Base-by-base conservation (phyloP, 2,329 filamentous ascomycete species). In the Zalaria sp. region DNA sequence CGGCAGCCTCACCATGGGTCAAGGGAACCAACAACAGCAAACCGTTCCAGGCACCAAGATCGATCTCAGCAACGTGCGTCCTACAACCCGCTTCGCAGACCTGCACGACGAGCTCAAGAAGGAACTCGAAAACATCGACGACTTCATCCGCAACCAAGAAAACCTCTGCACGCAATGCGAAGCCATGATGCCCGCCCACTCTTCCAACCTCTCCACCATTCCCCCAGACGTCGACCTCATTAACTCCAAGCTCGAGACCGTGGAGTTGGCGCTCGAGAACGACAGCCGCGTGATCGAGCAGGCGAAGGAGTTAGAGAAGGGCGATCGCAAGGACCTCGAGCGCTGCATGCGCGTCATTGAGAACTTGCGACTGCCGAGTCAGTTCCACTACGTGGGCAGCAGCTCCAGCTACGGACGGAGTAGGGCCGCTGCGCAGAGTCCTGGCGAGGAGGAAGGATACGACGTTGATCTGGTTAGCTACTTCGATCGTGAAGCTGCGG, bases 31-130 rank as follows among this genome's bases (percentile, higher is more conserved):
- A 27, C 65, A 69, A 39, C 70, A 73, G 48, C 71, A 73, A 40
- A 41, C 46, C 50, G 10, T 78, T 25, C 56, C 81, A 0, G 84
- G 82, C 11, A 81, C 86, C 11, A 80, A 83, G 53, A 83, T 93
- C 53, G 83, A 91, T 60, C 64, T 83, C 40, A 75, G 75, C 51
- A 84, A 83, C 56, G 69, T 96, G 46, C 78, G 86, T 40, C 81
- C 83, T 10, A 93, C 88, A 0, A 94, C 87, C 3, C 84, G 91
- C 47, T 95, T 91, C 67, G 85, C 87, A 57, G 89, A 94, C 60
- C 79, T 94, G 27, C 77, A 83, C 46, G 82, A 89, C 50, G 77
- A 84, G 27, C 68, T 94, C 10, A 86, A 93, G 56, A 75, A 78
- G 47, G 67, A 85, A 50, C 83, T 98, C 47, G 77, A 84, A 47